Base-by-base conservation (phyloP, 805 yeast genomes). In the Saccharomycopsis fodiens region DNA sequence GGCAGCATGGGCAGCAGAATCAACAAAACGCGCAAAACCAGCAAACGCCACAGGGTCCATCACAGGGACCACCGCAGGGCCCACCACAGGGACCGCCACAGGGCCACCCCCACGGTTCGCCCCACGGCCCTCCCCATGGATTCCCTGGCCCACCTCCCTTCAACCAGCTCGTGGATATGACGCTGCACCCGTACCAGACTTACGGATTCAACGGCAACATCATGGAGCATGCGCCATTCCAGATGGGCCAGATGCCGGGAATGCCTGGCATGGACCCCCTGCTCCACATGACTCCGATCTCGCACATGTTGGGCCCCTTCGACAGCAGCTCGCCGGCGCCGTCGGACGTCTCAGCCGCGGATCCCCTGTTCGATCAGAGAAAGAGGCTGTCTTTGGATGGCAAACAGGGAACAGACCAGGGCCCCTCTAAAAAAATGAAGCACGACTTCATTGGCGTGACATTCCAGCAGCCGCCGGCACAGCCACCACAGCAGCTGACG, bases 51-150 rank as follows among this genome's bases (percentile, higher is more conserved):
- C 42, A 22, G 15, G 34, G 29, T 17, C 42, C 12, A 27, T 15
- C 6, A 12, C 35, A 19, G 35, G 13, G 20, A 15, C 42, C 23
- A 16, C 42, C 4, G n/a, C 42, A 19, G 48, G 38, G n/a, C 54
- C 62, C 3, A 56, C 52, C 17, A 57, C 51, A 10, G 3, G 29
- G 22, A 41, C 41, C 25, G 41, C 45, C 6, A 13, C 23, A 39
- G 12, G n/a, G 12, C 32, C 32, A 12, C 32, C 32, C 20, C 20
- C 36, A 15, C 29, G 29, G 29, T 25, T 6, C 6, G 6, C 29
- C 29, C 29, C 29, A 25, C 29, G 10, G 6, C 10, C 6, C 29
- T 25, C 6, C 6, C 29, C 6, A 25, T 25, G 10, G 6, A 25
- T 25, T 25, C 6, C 29, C 29, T 7, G 29, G 29, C 29, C 29